Conservation (phyloP, 1,139 yeast genomes). For the Geotrichum klebahnii region DNA sequence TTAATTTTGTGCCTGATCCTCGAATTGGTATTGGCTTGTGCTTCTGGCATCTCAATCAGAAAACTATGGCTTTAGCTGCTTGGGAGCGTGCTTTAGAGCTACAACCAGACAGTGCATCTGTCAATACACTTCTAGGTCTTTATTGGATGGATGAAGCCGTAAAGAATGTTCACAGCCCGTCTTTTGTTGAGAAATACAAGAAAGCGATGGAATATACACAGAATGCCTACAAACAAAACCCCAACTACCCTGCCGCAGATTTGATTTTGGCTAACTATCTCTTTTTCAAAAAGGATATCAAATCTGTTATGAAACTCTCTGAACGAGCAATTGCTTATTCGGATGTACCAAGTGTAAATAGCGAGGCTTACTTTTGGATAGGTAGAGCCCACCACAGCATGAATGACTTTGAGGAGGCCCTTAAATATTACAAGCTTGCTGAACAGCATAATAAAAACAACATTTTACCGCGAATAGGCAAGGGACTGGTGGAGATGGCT, state of each 20-base stretch:
- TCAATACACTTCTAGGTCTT: conserved; percentile 62
- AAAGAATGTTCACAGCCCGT: conserved; percentile 23
- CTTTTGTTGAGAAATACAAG: conserved; percentile 38
- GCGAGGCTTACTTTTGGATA: conserved; percentile 84
- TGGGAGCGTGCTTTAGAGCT: conserved; percentile 80
- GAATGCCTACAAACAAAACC: conserved; percentile 38
- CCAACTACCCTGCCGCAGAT: conserved; percentile 45
- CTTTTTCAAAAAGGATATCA: conserved; percentile 58
- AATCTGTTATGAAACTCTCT: conserved; percentile 55
- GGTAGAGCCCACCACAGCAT: conserved; percentile 68
- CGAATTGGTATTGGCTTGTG: conserved; percentile 93
- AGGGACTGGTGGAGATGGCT: conserved; percentile 78
- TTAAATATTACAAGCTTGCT: conserved; percentile 56
- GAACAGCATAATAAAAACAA: conserved; percentile 50
- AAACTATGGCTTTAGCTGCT: conserved; percentile 67
- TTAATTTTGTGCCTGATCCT: conserved; percentile 77
- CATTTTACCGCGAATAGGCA: conserved; percentile 69
- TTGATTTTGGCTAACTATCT: conserved; percentile 51
- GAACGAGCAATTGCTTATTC: conserved; percentile 47
- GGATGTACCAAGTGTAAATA: conserved; percentile 46
- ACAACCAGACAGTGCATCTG: conserved; percentile 57
- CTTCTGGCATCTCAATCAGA: conserved; percentile 82
- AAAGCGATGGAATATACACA: conserved; percentile 40
- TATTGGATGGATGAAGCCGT: conserved; percentile 55
- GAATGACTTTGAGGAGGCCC: conserved; percentile 62